A percentile compares a stretch with the other conserved stretches of the same genome.
Evolutionary conservation across 2,329 filamentous ascomycete species (phyloP).

Genomic region (Alternaria gansuensis): DNA sequence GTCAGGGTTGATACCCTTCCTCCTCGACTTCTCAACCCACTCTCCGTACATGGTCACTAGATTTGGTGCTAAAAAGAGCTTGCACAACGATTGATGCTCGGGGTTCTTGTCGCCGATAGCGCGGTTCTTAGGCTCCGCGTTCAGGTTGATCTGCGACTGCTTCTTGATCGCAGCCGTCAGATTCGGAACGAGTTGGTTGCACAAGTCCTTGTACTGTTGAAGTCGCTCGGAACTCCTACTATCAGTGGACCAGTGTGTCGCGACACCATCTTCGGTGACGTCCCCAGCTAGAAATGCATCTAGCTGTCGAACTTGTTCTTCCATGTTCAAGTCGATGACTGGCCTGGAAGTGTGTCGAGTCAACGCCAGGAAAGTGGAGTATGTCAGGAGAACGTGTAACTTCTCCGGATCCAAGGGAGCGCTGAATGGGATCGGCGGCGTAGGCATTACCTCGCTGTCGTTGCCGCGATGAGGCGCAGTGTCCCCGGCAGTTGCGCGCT

Average conservation of each 20-base stretch:
- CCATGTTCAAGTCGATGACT: conserved; percentile 1
- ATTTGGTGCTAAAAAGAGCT: background rate
- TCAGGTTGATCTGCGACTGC: background rate
- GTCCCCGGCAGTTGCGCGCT: background rate
- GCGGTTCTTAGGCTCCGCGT: background rate
- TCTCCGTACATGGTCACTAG: background rate
- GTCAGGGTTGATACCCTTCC: background rate
- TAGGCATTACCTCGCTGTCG: background rate
- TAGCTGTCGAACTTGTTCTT: conserved; percentile 2
- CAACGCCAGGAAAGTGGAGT: background rate
- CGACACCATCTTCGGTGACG: conserved; percentile 1
- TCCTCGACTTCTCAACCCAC: background rate
- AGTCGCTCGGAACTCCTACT: background rate
- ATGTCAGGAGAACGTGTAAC: conserved; percentile 3
- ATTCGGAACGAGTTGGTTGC: background rate
- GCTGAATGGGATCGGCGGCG: background rate
- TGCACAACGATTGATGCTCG: background rate
- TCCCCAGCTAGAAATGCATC: conserved; percentile 5
- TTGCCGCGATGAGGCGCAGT: background rate
- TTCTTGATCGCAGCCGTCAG: background rate
- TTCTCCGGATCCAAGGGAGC: background rate
- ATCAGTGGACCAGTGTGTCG: conserved; percentile 1
- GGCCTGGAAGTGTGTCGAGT: background rate
- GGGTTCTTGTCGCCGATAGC: background rate
- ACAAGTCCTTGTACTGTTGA: background rate